Evolutionary conservation across 257 asterid species (phyloP).

Genomic region (Solanum chmielewskii): DNA sequence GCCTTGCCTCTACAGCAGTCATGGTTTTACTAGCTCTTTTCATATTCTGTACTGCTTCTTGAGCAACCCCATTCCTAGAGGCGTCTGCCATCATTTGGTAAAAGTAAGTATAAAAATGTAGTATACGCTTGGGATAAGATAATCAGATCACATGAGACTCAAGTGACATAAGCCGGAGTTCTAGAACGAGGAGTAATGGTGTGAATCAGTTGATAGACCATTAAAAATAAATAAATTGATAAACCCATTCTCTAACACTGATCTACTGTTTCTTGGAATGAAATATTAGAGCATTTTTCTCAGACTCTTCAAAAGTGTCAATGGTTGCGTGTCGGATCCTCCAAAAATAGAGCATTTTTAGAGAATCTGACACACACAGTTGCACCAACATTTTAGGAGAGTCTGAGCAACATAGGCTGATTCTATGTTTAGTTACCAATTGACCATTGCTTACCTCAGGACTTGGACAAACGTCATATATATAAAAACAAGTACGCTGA

Average conservation of each 20-base stretch:
- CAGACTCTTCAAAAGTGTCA: neutral
- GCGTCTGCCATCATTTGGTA: slow-evolving; percentile 32
- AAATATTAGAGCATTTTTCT: neutral
- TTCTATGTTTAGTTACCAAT: neutral
- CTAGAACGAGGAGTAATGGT: neutral
- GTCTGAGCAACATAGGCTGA: neutral
- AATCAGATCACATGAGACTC: neutral
- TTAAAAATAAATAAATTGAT: too few species aligned
- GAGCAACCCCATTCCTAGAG: slow-evolving; percentile 63
- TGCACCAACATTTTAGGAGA: neutral
- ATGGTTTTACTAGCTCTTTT: slow-evolving; percentile 42
- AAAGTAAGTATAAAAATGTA: neutral
- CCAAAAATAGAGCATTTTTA: neutral
- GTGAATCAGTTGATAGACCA: neutral
- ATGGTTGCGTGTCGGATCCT: neutral
- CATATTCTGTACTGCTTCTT: slow-evolving; percentile 52
- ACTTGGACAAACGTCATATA: neutral
- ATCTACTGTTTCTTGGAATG: neutral
- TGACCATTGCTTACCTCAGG: neutral
- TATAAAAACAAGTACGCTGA: neutral
- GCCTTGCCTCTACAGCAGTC: slow-evolving; percentile 68
- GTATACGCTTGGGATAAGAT: neutral
- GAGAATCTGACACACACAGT: neutral
- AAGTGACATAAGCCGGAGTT: neutral
- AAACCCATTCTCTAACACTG: neutral